Conservation (phyloP, 2,329 filamentous ascomycete species). For the Ophiostoma quercus region DNA sequence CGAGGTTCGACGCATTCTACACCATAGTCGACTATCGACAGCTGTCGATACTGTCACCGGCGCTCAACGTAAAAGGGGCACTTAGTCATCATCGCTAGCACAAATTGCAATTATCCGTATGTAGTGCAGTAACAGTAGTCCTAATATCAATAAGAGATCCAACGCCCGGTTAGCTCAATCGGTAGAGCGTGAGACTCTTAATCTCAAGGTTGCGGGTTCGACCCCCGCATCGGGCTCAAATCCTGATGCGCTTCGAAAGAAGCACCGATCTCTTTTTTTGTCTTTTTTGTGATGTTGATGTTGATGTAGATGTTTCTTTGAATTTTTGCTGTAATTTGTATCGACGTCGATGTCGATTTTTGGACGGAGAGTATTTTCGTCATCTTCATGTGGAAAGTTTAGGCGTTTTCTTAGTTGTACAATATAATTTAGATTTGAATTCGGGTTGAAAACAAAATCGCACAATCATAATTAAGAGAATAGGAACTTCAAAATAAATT, state of each 20-base stretch:
- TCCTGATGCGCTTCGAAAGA: slow-evolving; percentile 34
- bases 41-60: background rate
- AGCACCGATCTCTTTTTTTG: slow-evolving; percentile 23
- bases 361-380: no score
- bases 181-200: slow-evolving; percentile 71
- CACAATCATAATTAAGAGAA: no score
- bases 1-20: background rate
- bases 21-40: background rate
- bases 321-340: background rate
- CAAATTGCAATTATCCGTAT: background rate
- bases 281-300: background rate
- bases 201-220: slow-evolving; percentile 37
- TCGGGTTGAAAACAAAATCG: no score
- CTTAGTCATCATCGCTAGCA: background rate
- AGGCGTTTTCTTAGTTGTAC: no score
- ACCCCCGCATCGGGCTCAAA: slow-evolving; percentile 47
- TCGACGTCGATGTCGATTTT: no score
- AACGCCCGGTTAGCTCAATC: slow-evolving; percentile 59
- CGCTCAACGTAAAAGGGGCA: background rate
- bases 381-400: no score
- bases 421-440: no score
- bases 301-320: background rate
- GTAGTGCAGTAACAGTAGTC: background rate
- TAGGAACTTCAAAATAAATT: no score
- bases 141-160: slow-evolving; percentile 13